Evolutionary conservation across 2,329 filamentous ascomycete species (phyloP).

Genomic region (Botrytis fragariae): DNA sequence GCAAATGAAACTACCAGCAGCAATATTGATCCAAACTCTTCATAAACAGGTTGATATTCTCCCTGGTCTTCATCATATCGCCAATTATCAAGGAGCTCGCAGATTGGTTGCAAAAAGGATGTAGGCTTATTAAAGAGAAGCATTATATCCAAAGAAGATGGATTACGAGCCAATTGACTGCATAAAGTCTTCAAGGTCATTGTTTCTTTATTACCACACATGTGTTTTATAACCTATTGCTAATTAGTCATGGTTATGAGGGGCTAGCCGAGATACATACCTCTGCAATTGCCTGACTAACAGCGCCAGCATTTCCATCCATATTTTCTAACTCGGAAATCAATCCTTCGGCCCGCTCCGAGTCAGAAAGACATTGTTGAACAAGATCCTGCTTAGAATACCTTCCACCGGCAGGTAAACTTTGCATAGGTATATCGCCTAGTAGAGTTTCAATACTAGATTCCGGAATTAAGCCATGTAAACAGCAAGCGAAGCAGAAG

Average conservation of each 20-base stretch:
- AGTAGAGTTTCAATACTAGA: slow-evolving; percentile 75
- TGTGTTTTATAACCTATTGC: slow-evolving; percentile 60
- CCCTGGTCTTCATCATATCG: slow-evolving; percentile 78
- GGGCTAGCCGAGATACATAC: slow-evolving; percentile 42
- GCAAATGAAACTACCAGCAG: slow-evolving; percentile 71
- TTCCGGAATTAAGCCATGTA: slow-evolving; percentile 81
- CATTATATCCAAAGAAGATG: slow-evolving; percentile 70
- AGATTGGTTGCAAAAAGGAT: slow-evolving; percentile 70
- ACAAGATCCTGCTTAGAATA: slow-evolving; percentile 78
- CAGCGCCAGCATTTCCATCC: slow-evolving; percentile 87
- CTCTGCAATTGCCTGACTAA: slow-evolving; percentile 74
- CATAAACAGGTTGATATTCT: slow-evolving; percentile 82
- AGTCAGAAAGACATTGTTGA: slow-evolving; percentile 72
- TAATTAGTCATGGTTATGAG: slow-evolving; percentile 23
- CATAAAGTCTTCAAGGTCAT: slow-evolving; percentile 77
- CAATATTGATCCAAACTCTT: slow-evolving; percentile 77
- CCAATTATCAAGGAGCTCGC: slow-evolving; percentile 75
- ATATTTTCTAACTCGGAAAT: slow-evolving; percentile 83
- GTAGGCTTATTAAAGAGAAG: slow-evolving; percentile 70
- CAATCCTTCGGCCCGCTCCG: slow-evolving; percentile 70
- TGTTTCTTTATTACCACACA: slow-evolving; percentile 72
- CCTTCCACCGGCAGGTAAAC: slow-evolving; percentile 68
- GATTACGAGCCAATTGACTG: slow-evolving; percentile 68
- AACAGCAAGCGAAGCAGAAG: slow-evolving; percentile 85
- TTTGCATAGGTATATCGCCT: slow-evolving; percentile 80